phyloP scores from a whole-genome alignment of 805 yeast genomes.

The Pichia nakasei region DNA sequence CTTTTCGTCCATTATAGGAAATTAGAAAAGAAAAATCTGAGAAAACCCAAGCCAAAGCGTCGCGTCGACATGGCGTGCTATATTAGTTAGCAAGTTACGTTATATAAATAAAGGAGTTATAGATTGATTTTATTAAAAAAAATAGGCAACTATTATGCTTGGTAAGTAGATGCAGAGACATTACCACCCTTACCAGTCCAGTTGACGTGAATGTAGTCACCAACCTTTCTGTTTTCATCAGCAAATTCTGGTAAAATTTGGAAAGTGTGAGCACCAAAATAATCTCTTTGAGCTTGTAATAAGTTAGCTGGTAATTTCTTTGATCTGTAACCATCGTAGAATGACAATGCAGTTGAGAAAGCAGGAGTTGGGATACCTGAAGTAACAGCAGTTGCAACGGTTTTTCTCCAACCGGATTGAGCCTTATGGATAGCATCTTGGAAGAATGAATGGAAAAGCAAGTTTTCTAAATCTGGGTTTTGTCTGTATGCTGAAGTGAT shows the following conservation, averaged over 20 bases:
- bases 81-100: no score
- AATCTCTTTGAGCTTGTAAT: constrained; percentile 99
- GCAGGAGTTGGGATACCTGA: constrained; percentile 98
- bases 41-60: no score
- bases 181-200: constrained; percentile 99
- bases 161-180: constrained; percentile 89
- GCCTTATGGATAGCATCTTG: constrained; percentile 85
- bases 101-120: no score
- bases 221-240: constrained; percentile 66
- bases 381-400: constrained; percentile 67
- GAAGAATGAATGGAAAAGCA: constrained; percentile 94
- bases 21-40: no score
- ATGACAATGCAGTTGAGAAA: constrained; percentile 90
- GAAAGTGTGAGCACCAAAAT: constrained; percentile 99
- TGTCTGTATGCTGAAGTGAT: constrained; percentile 94
- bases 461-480: constrained; percentile 88
- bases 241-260: constrained; percentile 84
- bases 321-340: constrained; percentile 98
- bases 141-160: constrained; percentile 45
- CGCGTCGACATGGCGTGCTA: no score
- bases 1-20: no score
- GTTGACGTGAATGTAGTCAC: constrained; percentile 85
- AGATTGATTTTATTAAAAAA: no score
- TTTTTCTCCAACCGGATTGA: constrained; percentile 91
- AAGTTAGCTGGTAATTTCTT: constrained; percentile 93